Evolutionary conservation across 163 green algal genomes (phyloP).

Genomic region (Chlorella variabilis): DNA sequence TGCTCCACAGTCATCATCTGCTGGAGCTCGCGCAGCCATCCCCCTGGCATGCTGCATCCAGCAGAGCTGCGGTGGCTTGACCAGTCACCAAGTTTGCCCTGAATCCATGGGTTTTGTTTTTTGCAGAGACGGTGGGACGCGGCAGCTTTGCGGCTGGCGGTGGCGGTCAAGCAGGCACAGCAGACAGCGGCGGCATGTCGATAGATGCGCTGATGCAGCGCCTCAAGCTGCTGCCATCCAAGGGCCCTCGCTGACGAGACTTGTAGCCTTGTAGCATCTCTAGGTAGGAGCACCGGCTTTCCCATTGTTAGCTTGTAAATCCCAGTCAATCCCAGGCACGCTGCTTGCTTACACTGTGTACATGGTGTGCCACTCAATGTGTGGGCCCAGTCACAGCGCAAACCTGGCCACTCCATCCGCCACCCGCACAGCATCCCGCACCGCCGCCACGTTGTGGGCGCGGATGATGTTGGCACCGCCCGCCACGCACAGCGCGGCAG

Average conservation of each 20-base stretch:
- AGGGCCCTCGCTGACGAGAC: neutral
- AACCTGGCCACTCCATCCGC: conserved; percentile 39
- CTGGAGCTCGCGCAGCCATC: too few relatives aligned
- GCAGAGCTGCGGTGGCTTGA: neutral
- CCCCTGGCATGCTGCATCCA: neutral
- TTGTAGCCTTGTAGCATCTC: neutral
- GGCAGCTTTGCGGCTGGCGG: too few relatives aligned
- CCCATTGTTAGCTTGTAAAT: too few relatives aligned
- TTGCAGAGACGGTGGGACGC: too few relatives aligned
- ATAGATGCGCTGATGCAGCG: neutral
- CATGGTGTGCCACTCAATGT: too few relatives aligned
- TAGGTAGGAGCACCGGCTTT: too few relatives aligned
- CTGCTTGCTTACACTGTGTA: too few relatives aligned
- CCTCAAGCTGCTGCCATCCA: neutral
- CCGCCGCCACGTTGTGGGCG: conserved; percentile 82
- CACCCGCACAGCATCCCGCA: conserved; percentile 73
- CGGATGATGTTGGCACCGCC: conserved; percentile 83
- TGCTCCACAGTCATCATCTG: too few relatives aligned
- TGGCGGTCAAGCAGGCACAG: neutral
- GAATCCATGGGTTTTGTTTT: too few relatives aligned
- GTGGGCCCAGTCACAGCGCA: too few relatives aligned
- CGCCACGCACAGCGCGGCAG: conserved; percentile 63
- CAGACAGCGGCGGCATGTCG: neutral
- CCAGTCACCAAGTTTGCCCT: too few relatives aligned
- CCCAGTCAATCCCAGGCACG: too few relatives aligned